A percentile compares a stretch with the other conserved stretches of the same genome.
Evolutionary conservation across 148 eudicot species (phyloP).

Genomic region (Camellia japonica): DNA sequence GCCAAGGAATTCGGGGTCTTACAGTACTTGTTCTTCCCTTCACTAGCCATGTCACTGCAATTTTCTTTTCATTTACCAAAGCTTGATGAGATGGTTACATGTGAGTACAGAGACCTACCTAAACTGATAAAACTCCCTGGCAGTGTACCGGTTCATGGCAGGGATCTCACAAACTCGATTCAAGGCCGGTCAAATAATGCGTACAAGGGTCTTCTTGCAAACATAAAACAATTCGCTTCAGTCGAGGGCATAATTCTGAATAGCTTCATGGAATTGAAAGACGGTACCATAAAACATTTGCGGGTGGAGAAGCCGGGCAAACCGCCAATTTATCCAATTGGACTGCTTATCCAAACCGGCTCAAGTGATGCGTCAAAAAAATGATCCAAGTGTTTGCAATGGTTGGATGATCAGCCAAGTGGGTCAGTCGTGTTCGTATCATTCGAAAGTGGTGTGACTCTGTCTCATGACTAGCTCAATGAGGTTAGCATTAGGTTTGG

Average conservation of each 20-base stretch:
- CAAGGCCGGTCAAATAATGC: slow-evolving; percentile 13
- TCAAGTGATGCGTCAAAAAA: neutral
- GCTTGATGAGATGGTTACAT: slow-evolving; percentile 12
- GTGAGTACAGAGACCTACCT: slow-evolving; percentile 15
- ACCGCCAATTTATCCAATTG: slow-evolving; percentile 39
- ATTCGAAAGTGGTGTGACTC: slow-evolving; percentile 56
- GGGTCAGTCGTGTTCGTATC: slow-evolving; percentile 48
- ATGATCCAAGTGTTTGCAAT: slow-evolving; percentile 25
- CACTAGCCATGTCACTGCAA: slow-evolving; percentile 17
- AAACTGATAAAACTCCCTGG: slow-evolving; percentile 20
- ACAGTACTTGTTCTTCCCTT: slow-evolving; percentile 3
- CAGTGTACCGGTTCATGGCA: neutral
- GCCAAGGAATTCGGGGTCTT: slow-evolving; percentile 17
- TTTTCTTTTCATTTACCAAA: slow-evolving; percentile 4
- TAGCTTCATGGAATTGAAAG: slow-evolving; percentile 32
- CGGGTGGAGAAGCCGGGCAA: slow-evolving; percentile 12
- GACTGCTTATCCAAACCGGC: slow-evolving; percentile 34
- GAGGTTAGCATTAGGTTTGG: slow-evolving; percentile 52
- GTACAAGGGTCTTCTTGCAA: slow-evolving; percentile 6
- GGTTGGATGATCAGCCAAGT: slow-evolving; percentile 51
- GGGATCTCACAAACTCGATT: slow-evolving; percentile 8
- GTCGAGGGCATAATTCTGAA: slow-evolving; percentile 25
- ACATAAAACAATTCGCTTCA: neutral
- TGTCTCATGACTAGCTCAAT: slow-evolving; percentile 35
- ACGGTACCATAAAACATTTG: slow-evolving; percentile 29